Evolutionary conservation across 768 basidiomycete genomes (phyloP).

Genomic region (Boletus sensibilis): DNA sequence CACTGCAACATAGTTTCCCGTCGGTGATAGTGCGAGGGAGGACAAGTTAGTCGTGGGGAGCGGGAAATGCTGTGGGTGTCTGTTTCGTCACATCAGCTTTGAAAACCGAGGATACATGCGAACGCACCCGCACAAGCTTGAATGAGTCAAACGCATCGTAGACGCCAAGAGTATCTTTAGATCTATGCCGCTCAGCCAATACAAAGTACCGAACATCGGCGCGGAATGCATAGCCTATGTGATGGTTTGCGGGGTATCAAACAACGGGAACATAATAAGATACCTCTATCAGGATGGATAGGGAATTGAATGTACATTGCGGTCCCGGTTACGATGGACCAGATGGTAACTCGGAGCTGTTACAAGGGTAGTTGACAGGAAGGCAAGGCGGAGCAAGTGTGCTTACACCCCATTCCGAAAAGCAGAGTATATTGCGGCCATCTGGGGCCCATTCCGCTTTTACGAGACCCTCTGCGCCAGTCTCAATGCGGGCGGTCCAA

Average conservation of each 20-base stretch:
- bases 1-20: constrained; percentile 68
- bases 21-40: constrained; percentile 73
- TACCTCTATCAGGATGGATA: constrained; percentile 78
- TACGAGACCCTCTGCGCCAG: constrained; percentile 79
- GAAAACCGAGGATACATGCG: background rate
- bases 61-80: constrained; percentile 67
- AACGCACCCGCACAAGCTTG: constrained; percentile 64
- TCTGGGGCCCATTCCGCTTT: constrained; percentile 91
- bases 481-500: constrained; percentile 76
- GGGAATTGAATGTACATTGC: constrained; percentile 88
- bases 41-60: constrained; percentile 71
- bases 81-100: constrained; percentile 19
- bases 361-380: constrained; percentile 1
- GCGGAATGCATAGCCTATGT: constrained; percentile 71
- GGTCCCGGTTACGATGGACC: constrained; percentile 73
- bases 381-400: background rate
- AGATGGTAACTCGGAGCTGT: constrained; percentile 83
- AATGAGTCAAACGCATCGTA: constrained; percentile 75
- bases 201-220: constrained; percentile 82
- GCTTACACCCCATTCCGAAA: constrained; percentile 92
- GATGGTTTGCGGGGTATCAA: background rate
- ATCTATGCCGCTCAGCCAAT: constrained; percentile 85
- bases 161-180: constrained; percentile 82
- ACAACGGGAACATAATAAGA: background rate
- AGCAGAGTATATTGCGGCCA: constrained; percentile 80